Conservation (phyloP, 805 yeast genomes). For the Candida awuae region DNA sequence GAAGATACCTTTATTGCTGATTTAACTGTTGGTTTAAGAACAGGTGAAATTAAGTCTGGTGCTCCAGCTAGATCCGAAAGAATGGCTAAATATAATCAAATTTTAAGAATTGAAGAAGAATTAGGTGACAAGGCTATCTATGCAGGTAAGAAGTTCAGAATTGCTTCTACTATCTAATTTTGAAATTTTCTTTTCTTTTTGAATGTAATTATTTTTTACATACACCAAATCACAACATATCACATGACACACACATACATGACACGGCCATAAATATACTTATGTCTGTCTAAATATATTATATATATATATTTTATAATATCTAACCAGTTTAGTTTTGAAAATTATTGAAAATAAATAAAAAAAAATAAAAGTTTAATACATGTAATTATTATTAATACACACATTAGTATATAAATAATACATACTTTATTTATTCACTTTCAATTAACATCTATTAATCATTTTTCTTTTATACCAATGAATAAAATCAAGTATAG, state of each 20-base stretch:
- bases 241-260: neutral
- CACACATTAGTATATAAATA: no score
- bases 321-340: no score
- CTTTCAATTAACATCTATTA: constrained; percentile 19
- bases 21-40: constrained; percentile 93
- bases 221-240: no score
- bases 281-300: no score
- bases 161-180: constrained; percentile 30
- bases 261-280: no score
- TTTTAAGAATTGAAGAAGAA: constrained; percentile 97
- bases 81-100: constrained; percentile 97
- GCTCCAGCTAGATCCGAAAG: constrained; percentile 99
- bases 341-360: no score
- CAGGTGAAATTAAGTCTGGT: constrained; percentile 99
- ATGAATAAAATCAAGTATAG: constrained; percentile 67
- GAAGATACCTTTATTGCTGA: constrained; percentile 99
- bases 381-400: no score
- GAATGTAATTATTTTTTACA: no score
- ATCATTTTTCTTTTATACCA: constrained; percentile 81
- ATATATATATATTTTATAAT: no score
- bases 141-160: constrained; percentile 91
- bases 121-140: constrained; percentile 94
- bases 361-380: no score
- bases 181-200: no score
- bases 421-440: neutral